Percentiles rank a stretch among this genome's conserved stretches.
phyloP scores from a whole-genome alignment of 2,329 filamentous ascomycete genomes.

The Trichophyton schoenleinii region DNA sequence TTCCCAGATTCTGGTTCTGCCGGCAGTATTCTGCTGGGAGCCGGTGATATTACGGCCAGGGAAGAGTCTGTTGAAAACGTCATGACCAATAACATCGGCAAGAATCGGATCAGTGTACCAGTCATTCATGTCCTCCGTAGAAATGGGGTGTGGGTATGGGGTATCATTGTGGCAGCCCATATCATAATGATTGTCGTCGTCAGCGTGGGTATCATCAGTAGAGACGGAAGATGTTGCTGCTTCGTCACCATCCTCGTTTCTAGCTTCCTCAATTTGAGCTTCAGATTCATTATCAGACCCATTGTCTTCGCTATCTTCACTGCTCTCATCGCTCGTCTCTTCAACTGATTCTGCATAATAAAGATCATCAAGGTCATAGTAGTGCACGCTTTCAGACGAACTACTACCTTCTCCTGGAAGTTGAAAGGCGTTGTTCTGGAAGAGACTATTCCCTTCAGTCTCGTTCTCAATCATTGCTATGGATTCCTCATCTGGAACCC shows the following conservation, averaged over 20 bases:
- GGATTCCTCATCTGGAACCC: neutral
- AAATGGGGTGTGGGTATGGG: neutral
- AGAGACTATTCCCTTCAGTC: neutral
- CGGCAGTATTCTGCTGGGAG: neutral
- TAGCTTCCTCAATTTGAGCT: neutral
- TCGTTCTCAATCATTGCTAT: neutral
- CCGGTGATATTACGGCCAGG: neutral
- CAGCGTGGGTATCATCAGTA: neutral
- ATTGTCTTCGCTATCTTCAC: neutral
- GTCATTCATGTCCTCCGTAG: neutral
- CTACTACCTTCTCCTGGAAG: neutral
- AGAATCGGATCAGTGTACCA: conserved; percentile 4
- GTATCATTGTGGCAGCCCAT: neutral
- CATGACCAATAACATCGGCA: neutral
- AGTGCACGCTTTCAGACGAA: neutral
- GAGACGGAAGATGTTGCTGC: neutral
- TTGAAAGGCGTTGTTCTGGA: neutral
- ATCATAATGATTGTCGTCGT: neutral
- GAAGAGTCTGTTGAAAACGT: neutral
- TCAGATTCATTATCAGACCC: neutral
- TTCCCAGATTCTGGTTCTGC: neutral
- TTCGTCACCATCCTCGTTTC: neutral
- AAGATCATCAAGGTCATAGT: neutral
- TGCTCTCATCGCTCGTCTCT: neutral
- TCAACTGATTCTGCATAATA: neutral